These are phyloP conservation scores for Euryodendron excelsum DNA, from an alignment of 148 eudicot species.

Conservation along the genomic window DNA sequence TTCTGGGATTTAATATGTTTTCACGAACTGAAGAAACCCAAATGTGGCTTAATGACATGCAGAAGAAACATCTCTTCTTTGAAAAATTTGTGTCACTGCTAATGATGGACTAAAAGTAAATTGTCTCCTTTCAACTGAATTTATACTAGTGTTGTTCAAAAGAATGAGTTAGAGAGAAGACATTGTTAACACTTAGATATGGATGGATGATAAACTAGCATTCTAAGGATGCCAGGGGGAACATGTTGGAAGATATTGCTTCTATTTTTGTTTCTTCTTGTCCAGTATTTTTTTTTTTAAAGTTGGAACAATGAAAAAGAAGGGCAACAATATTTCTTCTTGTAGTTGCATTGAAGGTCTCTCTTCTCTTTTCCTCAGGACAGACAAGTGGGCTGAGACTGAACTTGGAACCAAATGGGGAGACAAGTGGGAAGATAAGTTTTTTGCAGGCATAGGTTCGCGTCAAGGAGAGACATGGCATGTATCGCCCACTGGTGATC, in stretches of 20 bases:
- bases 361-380: conserved; percentile 48
- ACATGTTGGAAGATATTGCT: background rate
- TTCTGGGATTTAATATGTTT: background rate
- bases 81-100: conserved; percentile 2
- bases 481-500: conserved; percentile 69
- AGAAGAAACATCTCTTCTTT: background rate
- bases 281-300: background rate
- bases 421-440: conserved; percentile 98
- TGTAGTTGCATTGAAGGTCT: background rate
- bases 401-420: conserved; percentile 99
- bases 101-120: background rate
- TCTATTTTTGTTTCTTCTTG: background rate
- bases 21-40: background rate
- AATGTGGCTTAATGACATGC: background rate
- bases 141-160: background rate
- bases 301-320: background rate
- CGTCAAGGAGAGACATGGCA: conserved; percentile 99
- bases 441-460: conserved; percentile 90
- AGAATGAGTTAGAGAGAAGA: background rate
- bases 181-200: background rate
- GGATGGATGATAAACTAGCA: background rate
- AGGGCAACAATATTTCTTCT: background rate
- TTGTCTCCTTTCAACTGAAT: background rate
- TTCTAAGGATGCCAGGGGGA: background rate
- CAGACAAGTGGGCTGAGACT: conserved; percentile 99